A percentile compares a stretch with the other conserved stretches of the same genome.
These are phyloP conservation scores for Kodamaea sp. DNA, from an alignment of 1,139 yeast species.

Conservation along the genomic window DNA sequence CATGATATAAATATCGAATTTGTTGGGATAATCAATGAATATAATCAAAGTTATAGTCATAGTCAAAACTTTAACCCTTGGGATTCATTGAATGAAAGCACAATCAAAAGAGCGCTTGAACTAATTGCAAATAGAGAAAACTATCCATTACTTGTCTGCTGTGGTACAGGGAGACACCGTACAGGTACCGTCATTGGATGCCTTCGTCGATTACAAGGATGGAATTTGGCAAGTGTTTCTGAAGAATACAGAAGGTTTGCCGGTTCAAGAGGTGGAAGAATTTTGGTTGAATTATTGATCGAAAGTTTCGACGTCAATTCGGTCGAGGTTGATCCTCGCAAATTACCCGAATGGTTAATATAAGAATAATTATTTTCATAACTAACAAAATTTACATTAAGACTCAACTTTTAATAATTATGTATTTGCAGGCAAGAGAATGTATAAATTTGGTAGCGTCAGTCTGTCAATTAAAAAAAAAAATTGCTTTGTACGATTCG, in stretches of 20 bases:
- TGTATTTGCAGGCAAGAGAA: no score
- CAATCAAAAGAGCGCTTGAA: constrained; percentile 75
- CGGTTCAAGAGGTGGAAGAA: constrained; percentile 88
- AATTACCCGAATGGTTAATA: constrained; percentile 46
- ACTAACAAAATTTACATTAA: not conserved
- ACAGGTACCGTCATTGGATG: constrained; percentile 97
- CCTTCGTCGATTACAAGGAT: constrained; percentile 81
- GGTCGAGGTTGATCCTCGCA: constrained; percentile 47
- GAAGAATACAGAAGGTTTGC: constrained; percentile 94
- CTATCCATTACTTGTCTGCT: constrained; percentile 85
- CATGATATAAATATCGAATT: constrained; percentile 63
- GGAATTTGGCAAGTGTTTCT: constrained; percentile 91
- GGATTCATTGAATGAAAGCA: constrained; percentile 90
- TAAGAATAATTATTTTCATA: constrained; percentile 5
- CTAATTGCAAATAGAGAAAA: constrained; percentile 66
- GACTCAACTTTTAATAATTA: no score
- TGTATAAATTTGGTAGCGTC: no score
- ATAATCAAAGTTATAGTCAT: constrained; percentile 21
- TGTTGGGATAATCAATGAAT: constrained; percentile 63
- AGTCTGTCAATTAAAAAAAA: no score
- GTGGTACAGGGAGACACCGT: constrained; percentile 97
- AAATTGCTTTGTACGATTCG: no score
- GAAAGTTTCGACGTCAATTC: constrained; percentile 71
- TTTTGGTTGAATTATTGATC: constrained; percentile 82
- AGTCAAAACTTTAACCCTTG: constrained; percentile 58